A percentile compares a stretch with the other conserved stretches of the same genome.
These are phyloP conservation scores for Thelonectria olida DNA, from an alignment of 2,329 filamentous ascomycete species.

Conservation along the genomic window DNA sequence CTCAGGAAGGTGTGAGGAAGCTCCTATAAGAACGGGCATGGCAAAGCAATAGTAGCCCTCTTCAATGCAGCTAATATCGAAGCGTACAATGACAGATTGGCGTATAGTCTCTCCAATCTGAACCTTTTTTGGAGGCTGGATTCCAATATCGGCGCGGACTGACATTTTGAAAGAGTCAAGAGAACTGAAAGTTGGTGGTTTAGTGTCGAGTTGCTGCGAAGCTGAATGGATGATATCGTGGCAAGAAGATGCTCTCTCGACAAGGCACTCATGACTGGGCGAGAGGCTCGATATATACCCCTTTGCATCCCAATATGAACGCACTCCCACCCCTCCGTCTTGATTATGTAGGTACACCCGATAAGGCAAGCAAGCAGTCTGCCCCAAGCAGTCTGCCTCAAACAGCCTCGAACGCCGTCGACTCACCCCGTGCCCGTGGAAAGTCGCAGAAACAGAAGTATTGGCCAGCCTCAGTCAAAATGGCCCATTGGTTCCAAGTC, in stretches of 20 bases:
- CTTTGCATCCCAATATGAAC: not conserved
- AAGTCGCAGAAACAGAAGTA: not conserved
- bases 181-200: not conserved
- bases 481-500: not conserved
- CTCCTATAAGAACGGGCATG: constrained; percentile 36
- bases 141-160: constrained; percentile 24
- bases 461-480: not conserved
- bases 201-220: not conserved
- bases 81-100: constrained; percentile 35
- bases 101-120: constrained; percentile 28
- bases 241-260: constrained; percentile 18
- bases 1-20: constrained; percentile 27
- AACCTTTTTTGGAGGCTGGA: constrained; percentile 37
- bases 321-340: not conserved
- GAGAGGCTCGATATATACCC: constrained; percentile 5
- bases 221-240: not conserved
- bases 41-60: constrained; percentile 38
- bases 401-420: not conserved
- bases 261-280: not conserved
- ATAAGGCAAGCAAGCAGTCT: not conserved
- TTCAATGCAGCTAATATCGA: constrained; percentile 13
- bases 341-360: not conserved
- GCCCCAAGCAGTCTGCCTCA: not conserved
- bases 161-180: constrained; percentile 22
- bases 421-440: not conserved